Evolutionary conservation across 768 basidiomycete genomes (phyloP).

Genomic region (Mycena haematopus): DNA sequence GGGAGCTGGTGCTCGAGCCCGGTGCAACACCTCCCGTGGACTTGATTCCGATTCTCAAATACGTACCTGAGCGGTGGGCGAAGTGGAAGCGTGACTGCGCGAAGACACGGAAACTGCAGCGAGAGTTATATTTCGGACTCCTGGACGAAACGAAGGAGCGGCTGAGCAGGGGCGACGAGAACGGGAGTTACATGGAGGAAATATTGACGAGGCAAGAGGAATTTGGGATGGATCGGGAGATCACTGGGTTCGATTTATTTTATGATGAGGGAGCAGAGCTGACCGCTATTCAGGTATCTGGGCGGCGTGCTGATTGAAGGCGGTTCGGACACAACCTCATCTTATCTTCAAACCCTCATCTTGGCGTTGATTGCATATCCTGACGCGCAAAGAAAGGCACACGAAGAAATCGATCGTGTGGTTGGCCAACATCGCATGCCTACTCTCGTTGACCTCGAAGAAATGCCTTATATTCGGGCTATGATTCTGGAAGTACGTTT

Average conservation of each 20-base stretch:
- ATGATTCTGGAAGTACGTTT: conserved; percentile 31
- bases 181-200: conserved; percentile 43
- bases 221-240: conserved; percentile 18
- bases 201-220: conserved; percentile 29
- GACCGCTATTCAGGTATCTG: conserved; percentile 33
- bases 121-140: conserved; percentile 37
- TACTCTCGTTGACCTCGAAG: conserved; percentile 26
- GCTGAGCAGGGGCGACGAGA: conserved; percentile 34
- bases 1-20: conserved; percentile 37
- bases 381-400: conserved; percentile 35
- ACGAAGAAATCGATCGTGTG: conserved; percentile 38
- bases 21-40: conserved; percentile 45
- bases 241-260: conserved; percentile 14
- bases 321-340: conserved; percentile 38
- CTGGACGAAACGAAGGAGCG: conserved; percentile 36
- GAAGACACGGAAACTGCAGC: conserved; percentile 34
- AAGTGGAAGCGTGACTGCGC: conserved; percentile 39
- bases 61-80: conserved; percentile 43
- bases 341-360: conserved; percentile 34
- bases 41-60: conserved; percentile 40
- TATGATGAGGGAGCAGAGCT: not conserved
- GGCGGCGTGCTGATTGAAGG: conserved; percentile 41
- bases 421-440: conserved; percentile 35
- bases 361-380: conserved; percentile 36
- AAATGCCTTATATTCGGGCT: conserved; percentile 36